Conservation (phyloP, 306 rosid species). For the Ceratonia siliqua region DNA sequence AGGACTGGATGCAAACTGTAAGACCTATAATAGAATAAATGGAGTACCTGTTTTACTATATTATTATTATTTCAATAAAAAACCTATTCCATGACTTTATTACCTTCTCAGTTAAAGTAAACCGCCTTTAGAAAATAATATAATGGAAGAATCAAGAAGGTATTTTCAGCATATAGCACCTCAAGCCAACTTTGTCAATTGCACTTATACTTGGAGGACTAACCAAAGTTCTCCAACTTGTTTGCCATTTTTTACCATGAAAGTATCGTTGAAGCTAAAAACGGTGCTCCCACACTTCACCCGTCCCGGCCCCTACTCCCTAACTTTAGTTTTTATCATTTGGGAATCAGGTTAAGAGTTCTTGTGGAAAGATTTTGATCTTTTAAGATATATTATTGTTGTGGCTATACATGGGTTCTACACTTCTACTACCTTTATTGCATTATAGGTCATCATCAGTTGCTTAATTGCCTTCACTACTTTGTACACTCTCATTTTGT, state of each 20-base stretch:
- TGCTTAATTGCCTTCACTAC: not conserved
- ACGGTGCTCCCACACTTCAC: not conserved
- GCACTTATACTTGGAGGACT: not conserved
- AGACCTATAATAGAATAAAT: conserved; percentile 6
- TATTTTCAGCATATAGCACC: not conserved
- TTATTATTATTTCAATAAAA: too few species aligned
- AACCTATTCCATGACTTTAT: not conserved
- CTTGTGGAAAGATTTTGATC: not conserved
- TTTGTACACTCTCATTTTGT: not conserved
- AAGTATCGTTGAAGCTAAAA: not conserved
- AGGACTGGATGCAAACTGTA: not conserved
- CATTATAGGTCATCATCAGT: not conserved
- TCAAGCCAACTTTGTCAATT: not conserved
- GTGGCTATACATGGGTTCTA: not conserved
- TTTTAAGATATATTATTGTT: not conserved
- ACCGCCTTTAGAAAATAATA: conserved; percentile 15
- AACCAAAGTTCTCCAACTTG: not conserved
- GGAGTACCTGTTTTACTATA: too few species aligned
- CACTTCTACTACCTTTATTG: not conserved
- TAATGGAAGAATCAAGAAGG: not conserved
- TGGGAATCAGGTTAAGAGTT: not conserved
- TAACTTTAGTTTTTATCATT: too few species aligned
- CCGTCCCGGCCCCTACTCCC: not conserved
- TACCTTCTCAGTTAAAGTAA: not conserved
- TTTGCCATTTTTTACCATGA: not conserved